Base-by-base conservation (phyloP, 2,329 filamentous ascomycete genomes). In the Diaporthe nobilis region DNA sequence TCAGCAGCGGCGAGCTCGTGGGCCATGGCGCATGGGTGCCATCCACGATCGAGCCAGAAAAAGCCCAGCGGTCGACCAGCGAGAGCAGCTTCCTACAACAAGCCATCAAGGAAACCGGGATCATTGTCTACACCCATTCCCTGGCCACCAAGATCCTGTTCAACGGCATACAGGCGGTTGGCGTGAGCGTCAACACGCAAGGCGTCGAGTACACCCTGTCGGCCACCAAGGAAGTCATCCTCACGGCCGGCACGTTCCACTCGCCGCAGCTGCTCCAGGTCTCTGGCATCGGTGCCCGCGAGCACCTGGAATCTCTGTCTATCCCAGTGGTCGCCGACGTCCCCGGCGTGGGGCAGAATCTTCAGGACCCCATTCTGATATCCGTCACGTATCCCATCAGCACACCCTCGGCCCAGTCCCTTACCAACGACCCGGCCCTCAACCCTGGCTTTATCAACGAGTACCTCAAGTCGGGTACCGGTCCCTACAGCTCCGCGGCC, bases 171-270 rank as follows among this genome's bases (percentile, higher is more conserved):
- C 70, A 37, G 9, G 74, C 74, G 4, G 53, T 58, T 10, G 74
- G 74, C 20, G 61, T 76, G 13, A 68, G 25, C 4, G 37, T 72
- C n/a, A 71, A 73, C 53, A 73, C 74, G 4, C 70, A 57, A 4
- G 74, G 74, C 15, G 61, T 73, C 15, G 25, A 63, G 25, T 76
- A 73, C 25, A 76, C 55, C 1, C 74, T 76, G 3, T 60, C 74
- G 8, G 74, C 74, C 44, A 68, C 13, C 12, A 6, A 79, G 55
- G 86, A 87, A 77, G 84, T 87, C 34, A 85, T 88, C 37, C 73
- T 87, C 1, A 85, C 85, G 0, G 85, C 85, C 1, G 86, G 86
- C 28, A 81, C 82, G 1, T 86, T 86, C 75, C 84, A 85, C 51
- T 85, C 83, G 1, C 86, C 85, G 0, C 85, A 87, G 71, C 79